phyloP scores from a whole-genome alignment of 2,329 filamentous ascomycete genomes.

The Akanthomyces muscarius region DNA sequence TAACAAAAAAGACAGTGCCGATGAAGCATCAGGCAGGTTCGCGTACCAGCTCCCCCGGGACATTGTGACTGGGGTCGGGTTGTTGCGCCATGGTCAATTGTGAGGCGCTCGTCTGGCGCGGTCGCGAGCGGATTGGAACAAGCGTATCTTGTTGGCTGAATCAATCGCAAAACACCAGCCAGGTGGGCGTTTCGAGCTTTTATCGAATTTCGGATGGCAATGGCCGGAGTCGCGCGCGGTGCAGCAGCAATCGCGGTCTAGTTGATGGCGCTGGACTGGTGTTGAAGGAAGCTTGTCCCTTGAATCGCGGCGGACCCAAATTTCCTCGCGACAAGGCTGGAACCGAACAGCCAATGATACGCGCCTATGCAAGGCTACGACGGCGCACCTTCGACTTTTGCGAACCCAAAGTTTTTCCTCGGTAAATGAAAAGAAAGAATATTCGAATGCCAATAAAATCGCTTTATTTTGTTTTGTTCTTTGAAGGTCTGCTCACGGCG shows the following conservation, averaged over 20 bases:
- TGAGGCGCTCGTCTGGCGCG: constrained; percentile 6
- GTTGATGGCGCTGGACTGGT: constrained; percentile 18
- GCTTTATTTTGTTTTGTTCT: neutral
- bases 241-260: constrained; percentile 2
- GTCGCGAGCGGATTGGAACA: neutral
- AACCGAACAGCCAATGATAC: constrained; percentile 3
- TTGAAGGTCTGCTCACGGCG: neutral
- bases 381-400: neutral
- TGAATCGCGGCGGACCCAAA: constrained; percentile 27
- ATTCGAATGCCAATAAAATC: neutral
- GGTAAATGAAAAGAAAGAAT: too few species aligned
- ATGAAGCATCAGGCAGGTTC: neutral
- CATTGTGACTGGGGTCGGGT: constrained; percentile 38
- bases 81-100: constrained; percentile 34
- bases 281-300: constrained; percentile 20
- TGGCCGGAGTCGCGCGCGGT: constrained; percentile 9
- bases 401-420: too few species aligned
- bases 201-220: neutral
- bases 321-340: constrained; percentile 36
- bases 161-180: constrained; percentile 5
- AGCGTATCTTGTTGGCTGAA: neutral
- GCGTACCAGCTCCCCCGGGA: constrained; percentile 41
- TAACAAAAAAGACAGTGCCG: neutral
- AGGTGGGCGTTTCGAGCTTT: neutral
- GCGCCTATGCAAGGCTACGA: constrained; percentile 24